phyloP scores from a whole-genome alignment of 2,329 filamentous ascomycete genomes.

The Aplosporella prunicola region DNA sequence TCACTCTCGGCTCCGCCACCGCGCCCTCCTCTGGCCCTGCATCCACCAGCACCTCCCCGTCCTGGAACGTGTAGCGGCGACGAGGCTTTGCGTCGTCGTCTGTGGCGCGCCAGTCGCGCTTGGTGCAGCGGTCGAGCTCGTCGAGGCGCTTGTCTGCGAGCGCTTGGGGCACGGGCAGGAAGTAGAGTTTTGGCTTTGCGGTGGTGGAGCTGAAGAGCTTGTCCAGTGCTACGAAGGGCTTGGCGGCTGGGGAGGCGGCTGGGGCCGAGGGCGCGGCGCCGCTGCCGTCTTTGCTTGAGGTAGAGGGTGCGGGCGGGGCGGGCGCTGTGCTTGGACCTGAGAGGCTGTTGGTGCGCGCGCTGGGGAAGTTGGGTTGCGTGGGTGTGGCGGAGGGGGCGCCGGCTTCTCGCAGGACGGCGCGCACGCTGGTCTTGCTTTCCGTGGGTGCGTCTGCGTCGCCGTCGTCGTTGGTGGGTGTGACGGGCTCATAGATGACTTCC shows the following conservation, averaged over 20 bases:
- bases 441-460: neutral
- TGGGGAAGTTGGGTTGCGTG: neutral
- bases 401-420: slow-evolving; percentile 48
- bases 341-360: slow-evolving; percentile 10
- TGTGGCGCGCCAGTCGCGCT: slow-evolving; percentile 28
- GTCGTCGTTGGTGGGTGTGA: too few relatives aligned
- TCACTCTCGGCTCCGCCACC: slow-evolving; percentile 15
- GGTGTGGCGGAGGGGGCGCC: slow-evolving; percentile 15
- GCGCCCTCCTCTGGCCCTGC: slow-evolving; percentile 26
- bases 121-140: slow-evolving; percentile 41
- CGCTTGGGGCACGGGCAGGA: slow-evolving; percentile 53
- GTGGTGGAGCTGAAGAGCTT: slow-evolving; percentile 51
- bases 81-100: slow-evolving; percentile 12
- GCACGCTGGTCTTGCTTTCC: slow-evolving; percentile 28
- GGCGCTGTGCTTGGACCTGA: slow-evolving; percentile 16
- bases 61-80: slow-evolving; percentile 35
- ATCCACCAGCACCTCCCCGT: slow-evolving; percentile 35
- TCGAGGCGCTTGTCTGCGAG: slow-evolving; percentile 57
- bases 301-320: neutral
- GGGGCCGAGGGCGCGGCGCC: neutral
- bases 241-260: slow-evolving; percentile 17
- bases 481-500: slow-evolving; percentile 58
- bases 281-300: neutral
- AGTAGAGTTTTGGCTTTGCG: slow-evolving; percentile 57
- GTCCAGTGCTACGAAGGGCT: slow-evolving; percentile 46